These are phyloP conservation scores for Cladophialophora carrionii DNA, from an alignment of 2,329 filamentous ascomycete species.

Conservation along the genomic window DNA sequence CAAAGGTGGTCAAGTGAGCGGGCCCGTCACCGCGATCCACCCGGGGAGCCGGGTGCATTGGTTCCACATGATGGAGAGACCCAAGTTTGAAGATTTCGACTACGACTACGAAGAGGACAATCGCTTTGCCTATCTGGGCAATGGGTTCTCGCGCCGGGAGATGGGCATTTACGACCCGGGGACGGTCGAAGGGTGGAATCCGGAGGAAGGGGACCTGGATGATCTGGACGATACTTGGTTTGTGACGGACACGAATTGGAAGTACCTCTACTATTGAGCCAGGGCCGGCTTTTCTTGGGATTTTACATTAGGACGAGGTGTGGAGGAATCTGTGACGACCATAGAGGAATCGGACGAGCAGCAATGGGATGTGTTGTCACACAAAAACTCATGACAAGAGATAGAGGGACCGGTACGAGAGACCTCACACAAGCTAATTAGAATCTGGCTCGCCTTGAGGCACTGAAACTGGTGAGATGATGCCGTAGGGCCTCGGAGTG, in stretches of 20 bases:
- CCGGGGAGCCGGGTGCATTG: conserved; percentile 38
- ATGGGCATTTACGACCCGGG: neutral
- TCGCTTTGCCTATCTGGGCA: conserved; percentile 45
- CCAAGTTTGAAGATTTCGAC: conserved; percentile 40
- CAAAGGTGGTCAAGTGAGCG: conserved; percentile 41
- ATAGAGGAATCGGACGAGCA: neutral
- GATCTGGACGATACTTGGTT: conserved; percentile 1
- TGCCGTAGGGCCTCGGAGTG: neutral
- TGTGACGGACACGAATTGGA: neutral
- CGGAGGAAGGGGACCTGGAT: neutral
- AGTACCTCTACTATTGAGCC: neutral
- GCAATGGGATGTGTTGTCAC: neutral
- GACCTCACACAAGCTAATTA: neutral
- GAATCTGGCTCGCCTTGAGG: neutral
- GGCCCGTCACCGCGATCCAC: conserved; percentile 20
- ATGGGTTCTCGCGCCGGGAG: conserved; percentile 40
- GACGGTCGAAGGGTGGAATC: neutral
- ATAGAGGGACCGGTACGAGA: neutral
- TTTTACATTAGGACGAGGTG: neutral
- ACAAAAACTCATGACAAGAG: neutral
- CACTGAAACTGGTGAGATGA: neutral
- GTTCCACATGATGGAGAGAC: conserved; percentile 37
- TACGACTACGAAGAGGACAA: conserved; percentile 16
- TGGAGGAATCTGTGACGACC: neutral
- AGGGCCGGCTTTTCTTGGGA: neutral